Evolutionary conservation across 306 rosid species (phyloP), one percentile per base, ranked within the genome.

Genomic region (Elaeagnus macrophylla): DNA sequence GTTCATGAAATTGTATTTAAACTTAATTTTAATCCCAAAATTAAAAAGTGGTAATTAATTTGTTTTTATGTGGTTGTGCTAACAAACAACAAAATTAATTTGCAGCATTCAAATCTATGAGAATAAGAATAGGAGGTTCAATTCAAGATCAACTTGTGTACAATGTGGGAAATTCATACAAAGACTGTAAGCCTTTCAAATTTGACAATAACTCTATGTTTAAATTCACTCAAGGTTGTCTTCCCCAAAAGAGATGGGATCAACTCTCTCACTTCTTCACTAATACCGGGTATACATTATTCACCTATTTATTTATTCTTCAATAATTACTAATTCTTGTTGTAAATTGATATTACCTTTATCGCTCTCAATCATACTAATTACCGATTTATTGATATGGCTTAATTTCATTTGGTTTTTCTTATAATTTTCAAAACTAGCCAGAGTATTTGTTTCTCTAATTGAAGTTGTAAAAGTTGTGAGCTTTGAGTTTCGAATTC

Each of bases 61-160:
- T 42, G n/a, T 9, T 5, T 42, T 9, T 42, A 42, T 42, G n/a
- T 9, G 7, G 4, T 2, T 25, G 32, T 25, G 32, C 32, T 25
- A 25, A 42, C 11, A 48, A 25, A 25, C 32, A 1, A 25, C 17
- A 11, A 44, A 42, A 6, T 12, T 42, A 13, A 37, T 12, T 36
- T 64, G 61, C 67, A 76, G 79, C 82, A 5, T 83, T 83, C 19
- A 53, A 43, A 15, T 65, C 78, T 9, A 6, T 80, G 67, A 75
- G 91, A 64, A 68, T 80, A 15, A 68, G 91, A 77, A 0, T 83
- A 37, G 90, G 86, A 72, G 91, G 91, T 10, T 83, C 91, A 53
- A 6, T 77, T 8, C 67, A 83, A 70, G 91, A 83, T 75, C 78
- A 67, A 10, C 54, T 80, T 17, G 45, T 61, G 17, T 83, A 83